phyloP scores from a whole-genome alignment of 176 grass and related monocot genomes.

The Carex myosuroides region DNA sequence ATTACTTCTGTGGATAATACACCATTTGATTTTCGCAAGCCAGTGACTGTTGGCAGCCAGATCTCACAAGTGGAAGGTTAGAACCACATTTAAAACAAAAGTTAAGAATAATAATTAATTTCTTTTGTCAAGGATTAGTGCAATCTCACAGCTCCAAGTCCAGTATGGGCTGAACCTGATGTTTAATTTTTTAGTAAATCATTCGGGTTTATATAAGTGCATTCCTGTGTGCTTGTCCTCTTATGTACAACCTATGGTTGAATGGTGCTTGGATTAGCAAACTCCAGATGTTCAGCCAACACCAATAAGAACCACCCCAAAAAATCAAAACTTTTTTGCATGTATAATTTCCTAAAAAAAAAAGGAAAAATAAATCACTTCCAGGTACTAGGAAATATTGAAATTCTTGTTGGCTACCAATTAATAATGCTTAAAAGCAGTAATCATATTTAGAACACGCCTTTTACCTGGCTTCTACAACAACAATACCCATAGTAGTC shows the following conservation, averaged over 20 bases:
- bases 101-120: neutral
- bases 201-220: neutral
- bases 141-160: neutral
- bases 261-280: neutral
- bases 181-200: neutral
- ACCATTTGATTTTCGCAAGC: slow-evolving; percentile 49
- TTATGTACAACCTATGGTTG: neutral
- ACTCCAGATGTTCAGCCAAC: neutral
- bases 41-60: slow-evolving; percentile 12
- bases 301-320: neutral
- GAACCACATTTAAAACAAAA: neutral
- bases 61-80: slow-evolving; percentile 30
- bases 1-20: slow-evolving; percentile 45
- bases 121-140: neutral
- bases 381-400: neutral
- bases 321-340: neutral
- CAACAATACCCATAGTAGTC: neutral
- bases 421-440: neutral
- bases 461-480: neutral
- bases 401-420: neutral
- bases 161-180: neutral
- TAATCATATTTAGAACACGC: neutral
- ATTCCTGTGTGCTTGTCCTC: neutral
- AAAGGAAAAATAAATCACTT: neutral
- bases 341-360: no score